Evolutionary conservation across 2,329 filamentous ascomycete species (phyloP), one percentile per base, ranked within the genome.

Genomic region (Alternaria brassicae): DNA sequence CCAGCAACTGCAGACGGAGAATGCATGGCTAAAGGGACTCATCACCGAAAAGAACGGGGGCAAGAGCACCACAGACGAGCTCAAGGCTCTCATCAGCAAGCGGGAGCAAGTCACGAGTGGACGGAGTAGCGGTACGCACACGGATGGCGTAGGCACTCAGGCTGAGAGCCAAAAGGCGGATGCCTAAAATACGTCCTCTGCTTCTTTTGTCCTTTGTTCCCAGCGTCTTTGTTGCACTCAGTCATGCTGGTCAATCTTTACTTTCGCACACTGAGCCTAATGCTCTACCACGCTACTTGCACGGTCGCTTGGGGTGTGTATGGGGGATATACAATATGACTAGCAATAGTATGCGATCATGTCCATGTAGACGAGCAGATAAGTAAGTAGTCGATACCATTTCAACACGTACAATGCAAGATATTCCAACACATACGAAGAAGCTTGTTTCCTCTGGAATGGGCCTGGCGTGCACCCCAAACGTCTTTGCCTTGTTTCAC

Each of bases 1-100:
- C 30, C 75, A 80, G 60, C 79, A 83, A 68, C 77, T 84, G 37
- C 82, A 84, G 75, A 82, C 81, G 69, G 82, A 84, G 72, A 84
- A 84, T 70, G 79, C 80, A 59, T 84, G 82, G 82, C 74, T 84
- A 40, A 83, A 83, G 75, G 78, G 78, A 25, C 75, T 84, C 48
- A 82, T 84, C 66, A 83, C 80, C 0, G 82, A 83, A 69, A 83
- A 83, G 78, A 79, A 73, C 58, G 77, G 79, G 44, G 72, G 72
- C 59, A 77, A 77, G 61, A 64, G 65, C 36, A 70, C 70, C 3
- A 61, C 68, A 4, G 61, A 63, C n/a, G 76, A 78, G 36, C 62
- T 78, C 56, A 70, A 61, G 55, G 74, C 74, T 6, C 63, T 75
- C 47, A 59, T 77, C 48, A 76, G 60, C 63, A 74, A 77, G 67